Evolutionary conservation across 108 stramenopile genomes (phyloP).

Genomic region (Cyclotella baltica): DNA sequence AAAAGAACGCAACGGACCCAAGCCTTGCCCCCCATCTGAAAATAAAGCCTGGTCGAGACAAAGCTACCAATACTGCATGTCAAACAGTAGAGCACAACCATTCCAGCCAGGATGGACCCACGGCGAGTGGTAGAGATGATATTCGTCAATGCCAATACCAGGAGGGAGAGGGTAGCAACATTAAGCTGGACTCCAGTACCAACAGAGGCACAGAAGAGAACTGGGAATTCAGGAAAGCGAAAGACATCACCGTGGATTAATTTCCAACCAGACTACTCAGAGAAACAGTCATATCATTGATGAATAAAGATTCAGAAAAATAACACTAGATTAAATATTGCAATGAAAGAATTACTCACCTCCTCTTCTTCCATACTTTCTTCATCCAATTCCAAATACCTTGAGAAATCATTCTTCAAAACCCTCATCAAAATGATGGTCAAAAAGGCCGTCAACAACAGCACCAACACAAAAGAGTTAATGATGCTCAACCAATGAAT

Average conservation of each 20-base stretch:
- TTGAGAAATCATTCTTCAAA: conserved; percentile 96
- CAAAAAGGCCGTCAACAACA: conserved; percentile 96
- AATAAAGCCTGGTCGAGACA: conserved; percentile 86
- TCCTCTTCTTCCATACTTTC: conserved; percentile 95
- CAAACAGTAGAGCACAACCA: conserved; percentile 91
- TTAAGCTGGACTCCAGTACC: conserved; percentile 94
- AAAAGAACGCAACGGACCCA: conserved; percentile 94
- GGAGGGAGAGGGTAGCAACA: conserved; percentile 78
- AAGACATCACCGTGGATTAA: conserved; percentile 98
- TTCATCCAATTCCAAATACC: conserved; percentile 96
- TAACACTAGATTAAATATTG: too few relatives aligned
- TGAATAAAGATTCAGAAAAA: conserved; percentile 5
- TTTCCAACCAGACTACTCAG: conserved; percentile 94
- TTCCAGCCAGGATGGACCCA: conserved; percentile 93
- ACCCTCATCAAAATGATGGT: conserved; percentile 95
- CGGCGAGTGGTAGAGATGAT: conserved; percentile 92
- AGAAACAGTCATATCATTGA: background rate
- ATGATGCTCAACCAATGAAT: conserved; percentile 98
- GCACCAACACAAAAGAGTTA: conserved; percentile 96
- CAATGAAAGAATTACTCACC: too few relatives aligned
- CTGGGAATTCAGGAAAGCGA: conserved; percentile 86
- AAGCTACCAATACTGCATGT: conserved; percentile 92
- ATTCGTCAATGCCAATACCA: conserved; percentile 87
- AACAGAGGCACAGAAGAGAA: conserved; percentile 86
- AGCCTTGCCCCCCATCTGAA: conserved; percentile 91